These are phyloP conservation scores for Xylariaceae sp. DNA, from an alignment of 2,329 filamentous ascomycete genomes.

Conservation along the genomic window DNA sequence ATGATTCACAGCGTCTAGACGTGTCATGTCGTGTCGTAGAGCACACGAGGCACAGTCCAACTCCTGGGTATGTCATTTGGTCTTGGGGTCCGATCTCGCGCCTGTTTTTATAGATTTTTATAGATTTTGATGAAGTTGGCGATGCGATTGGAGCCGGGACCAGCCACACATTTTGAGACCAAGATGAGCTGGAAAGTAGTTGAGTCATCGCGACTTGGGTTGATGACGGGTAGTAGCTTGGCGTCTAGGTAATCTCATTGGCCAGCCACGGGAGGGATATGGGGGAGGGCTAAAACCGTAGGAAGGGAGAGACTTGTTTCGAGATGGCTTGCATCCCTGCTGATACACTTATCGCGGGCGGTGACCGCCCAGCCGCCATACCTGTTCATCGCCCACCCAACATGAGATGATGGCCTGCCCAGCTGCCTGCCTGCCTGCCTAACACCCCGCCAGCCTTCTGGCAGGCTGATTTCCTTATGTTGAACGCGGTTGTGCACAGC, in stretches of 20 bases:
- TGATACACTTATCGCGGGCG: constrained; percentile 22
- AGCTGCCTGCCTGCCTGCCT: no score
- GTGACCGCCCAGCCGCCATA: constrained; percentile 18
- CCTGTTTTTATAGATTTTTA: no score
- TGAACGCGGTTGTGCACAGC: constrained; percentile 14
- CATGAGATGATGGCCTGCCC: not conserved
- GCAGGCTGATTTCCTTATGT: constrained; percentile 9
- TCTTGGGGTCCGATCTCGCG: constrained; percentile 23
- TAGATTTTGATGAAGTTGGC: constrained; percentile 10
- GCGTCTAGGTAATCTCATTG: constrained; percentile 31
- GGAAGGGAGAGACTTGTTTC: constrained; percentile 17
- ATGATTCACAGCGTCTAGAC: not conserved
- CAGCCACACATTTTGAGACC: not conserved
- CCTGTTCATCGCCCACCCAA: constrained; percentile 11
- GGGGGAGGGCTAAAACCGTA: constrained; percentile 24
- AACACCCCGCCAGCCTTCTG: not conserved
- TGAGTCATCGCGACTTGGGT: constrained; percentile 35
- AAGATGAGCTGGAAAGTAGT: constrained; percentile 23
- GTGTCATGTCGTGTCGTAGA: constrained; percentile 1
- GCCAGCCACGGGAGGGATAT: constrained; percentile 17
- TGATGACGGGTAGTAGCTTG: constrained; percentile 18
- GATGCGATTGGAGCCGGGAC: not conserved
- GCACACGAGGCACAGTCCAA: constrained; percentile 16
- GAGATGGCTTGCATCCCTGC: constrained; percentile 23
- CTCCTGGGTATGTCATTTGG: no score